Evolutionary conservation across 1,284 basidiomycete genomes (phyloP), one percentile per base, ranked within the genome.

Genomic region (Ceratobasidium sp.): DNA sequence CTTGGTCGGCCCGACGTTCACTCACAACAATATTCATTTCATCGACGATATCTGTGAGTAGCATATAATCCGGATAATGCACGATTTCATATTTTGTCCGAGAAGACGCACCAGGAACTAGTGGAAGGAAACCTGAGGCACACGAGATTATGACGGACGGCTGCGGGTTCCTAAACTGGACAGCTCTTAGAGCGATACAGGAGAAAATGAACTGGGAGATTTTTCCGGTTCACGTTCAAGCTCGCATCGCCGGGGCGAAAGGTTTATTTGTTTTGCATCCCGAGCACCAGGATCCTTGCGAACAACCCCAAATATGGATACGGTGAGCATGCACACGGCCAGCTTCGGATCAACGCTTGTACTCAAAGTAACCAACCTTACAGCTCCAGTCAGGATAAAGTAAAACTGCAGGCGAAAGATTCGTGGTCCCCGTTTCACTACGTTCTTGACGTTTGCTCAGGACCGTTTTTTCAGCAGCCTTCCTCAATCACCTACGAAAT

Each of bases 111-210:
- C 48, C 68, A 10, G 48, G 54, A 15, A 50, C 56, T 44, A 23
- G 52, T 23, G 44, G 6, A 3, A 40, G 42, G 26, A 44, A 33
- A 4, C 59, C 67, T n/a, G 44, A 40, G 17, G 15, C 71, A 2
- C 64, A 69, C 26, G 54, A 79, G 13, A 69, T 71, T 7, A 78
- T 79, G 79, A 79, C 77, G 10, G 79, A 79, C 38, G 79, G 79
- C 0, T 79, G 79, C 54, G 79, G 79, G 15, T 68, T 67, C 15
- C 57, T 79, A 10, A 79, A 78, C 44, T 67, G 38, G 17, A 33
- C 79, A 0, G 79, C 79, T 3, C 71, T 79, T 17, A 44, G 42
- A n/a, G 42, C 44, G 3, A 77, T 79, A 12, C 62, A 79, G 40
- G 42, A 69, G 40, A 65, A 69, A 7, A 65, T 68, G 71, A 52